phyloP scores from a whole-genome alignment of 2,329 filamentous ascomycete species.

The Alternaria tenuissima region DNA sequence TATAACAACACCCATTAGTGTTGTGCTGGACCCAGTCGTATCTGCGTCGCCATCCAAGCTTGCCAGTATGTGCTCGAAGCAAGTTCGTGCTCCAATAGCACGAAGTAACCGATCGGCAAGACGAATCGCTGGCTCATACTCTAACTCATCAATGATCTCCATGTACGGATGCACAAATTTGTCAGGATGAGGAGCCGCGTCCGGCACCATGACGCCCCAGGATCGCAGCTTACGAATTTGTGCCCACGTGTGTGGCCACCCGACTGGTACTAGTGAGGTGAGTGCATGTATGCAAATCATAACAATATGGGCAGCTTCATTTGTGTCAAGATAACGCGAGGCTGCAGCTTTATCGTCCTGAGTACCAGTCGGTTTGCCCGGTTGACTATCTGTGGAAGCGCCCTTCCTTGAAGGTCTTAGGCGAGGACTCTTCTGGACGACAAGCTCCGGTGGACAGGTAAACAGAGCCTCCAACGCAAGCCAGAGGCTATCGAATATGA shows the following conservation, averaged over 20 bases:
- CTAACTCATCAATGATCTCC: slow-evolving; percentile 54
- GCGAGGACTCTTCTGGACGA: slow-evolving; percentile 34
- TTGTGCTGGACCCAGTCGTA: not conserved
- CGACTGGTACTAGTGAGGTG: slow-evolving; percentile 44
- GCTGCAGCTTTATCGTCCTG: not conserved
- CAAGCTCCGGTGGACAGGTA: slow-evolving; percentile 45
- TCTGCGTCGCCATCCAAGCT: slow-evolving; percentile 18
- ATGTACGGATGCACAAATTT: slow-evolving; percentile 42
- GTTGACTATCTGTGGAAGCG: not conserved
- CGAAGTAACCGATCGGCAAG: slow-evolving; percentile 59
- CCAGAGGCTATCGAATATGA: slow-evolving; percentile 51
- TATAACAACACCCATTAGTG: slow-evolving; percentile 30
- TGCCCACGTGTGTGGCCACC: slow-evolving; percentile 43
- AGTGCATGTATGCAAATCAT: slow-evolving; percentile 54
- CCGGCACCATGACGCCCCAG: slow-evolving; percentile 48
- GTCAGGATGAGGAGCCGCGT: slow-evolving; percentile 28
- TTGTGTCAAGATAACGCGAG: slow-evolving; percentile 39
- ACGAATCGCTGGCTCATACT: slow-evolving; percentile 61
- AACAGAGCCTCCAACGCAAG: slow-evolving; percentile 44
- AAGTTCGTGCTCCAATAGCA: slow-evolving; percentile 59
- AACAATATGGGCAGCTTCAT: slow-evolving; percentile 52
- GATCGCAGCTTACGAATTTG: slow-evolving; percentile 50
- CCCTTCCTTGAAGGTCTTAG: slow-evolving; percentile 29
- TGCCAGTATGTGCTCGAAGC: slow-evolving; percentile 59
- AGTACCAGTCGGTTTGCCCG: not conserved